Evolutionary conservation across 371 early-diverging fungal species (phyloP), one percentile per base, ranked within the genome.

Genomic region (Mucor velutinosus): DNA sequence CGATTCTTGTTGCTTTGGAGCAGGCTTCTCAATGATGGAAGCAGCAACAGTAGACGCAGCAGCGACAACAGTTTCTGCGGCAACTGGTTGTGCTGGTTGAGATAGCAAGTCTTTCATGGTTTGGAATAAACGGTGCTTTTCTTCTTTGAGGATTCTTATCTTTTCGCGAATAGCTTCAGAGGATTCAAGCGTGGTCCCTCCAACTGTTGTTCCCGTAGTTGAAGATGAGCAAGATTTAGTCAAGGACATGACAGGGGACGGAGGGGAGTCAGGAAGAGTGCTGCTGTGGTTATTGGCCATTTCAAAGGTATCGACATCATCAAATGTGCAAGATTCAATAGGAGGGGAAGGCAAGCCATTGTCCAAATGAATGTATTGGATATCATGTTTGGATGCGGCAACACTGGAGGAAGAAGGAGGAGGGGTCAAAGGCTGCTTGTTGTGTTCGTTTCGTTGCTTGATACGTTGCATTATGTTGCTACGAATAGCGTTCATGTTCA

Each of bases 281-380:
- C 32, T 27, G 32, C 10, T 55, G 51, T 33, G 14, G 10, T 19
- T 10, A 27, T 37, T 14, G 25, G 23, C 15, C 30, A 15, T 21
- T 27, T 23, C 25, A 37, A 53, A 30, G 27, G 39, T 39, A n/a
- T 15, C 53, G 14, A 37, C 35, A 30, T 60, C 65, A 57, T 73
- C 74, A 56, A 64, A 66, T 32, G 37, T 58, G 56, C 72, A 76
- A 23, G 67, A 53, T 51, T 80, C 80, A 33, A 76, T 72, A 27
- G 80, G 80, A 60, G 80, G 80, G 30, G 80, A 80, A 37, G 80
- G 80, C 25, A 80, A 53, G 0, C 80, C 80, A 19, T 76, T 79
- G 55, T 78, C 78, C 60, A 70, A 59, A 66, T 57, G 67, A 43
- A 60, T 55, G 19, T 45, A 45, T 51, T 21, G 64, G 59, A 70